Evolutionary conservation across 2,329 filamentous ascomycete species (phyloP).

Genomic region (Botryotinia globosa): DNA sequence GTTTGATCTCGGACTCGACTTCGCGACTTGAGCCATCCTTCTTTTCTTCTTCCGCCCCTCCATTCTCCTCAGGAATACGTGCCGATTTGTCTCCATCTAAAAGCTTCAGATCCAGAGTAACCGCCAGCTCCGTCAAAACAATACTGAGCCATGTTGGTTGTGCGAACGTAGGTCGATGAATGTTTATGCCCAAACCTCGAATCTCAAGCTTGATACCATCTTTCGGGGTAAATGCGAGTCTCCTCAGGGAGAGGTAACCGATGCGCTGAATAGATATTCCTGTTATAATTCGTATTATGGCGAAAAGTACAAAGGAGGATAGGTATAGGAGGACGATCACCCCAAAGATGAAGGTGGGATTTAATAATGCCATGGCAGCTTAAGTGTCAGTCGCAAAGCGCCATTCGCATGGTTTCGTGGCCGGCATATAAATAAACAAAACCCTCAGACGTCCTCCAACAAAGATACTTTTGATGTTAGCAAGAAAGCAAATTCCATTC

Average conservation of each 20-base stretch:
- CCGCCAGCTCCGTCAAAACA: constrained; percentile 77
- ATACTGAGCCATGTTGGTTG: constrained; percentile 96
- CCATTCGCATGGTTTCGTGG: constrained; percentile 14
- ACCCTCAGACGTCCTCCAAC: not conserved
- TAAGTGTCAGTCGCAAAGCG: constrained; percentile 16
- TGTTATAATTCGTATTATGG: constrained; percentile 85
- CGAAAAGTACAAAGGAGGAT: constrained; percentile 88
- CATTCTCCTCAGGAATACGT: constrained; percentile 29
- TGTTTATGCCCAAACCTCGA: constrained; percentile 77
- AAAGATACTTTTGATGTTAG: constrained; percentile 16
- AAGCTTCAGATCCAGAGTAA: constrained; percentile 75
- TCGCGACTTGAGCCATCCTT: constrained; percentile 26
- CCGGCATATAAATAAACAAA: constrained; percentile 2
- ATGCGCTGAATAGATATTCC: constrained; percentile 94
- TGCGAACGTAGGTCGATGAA: constrained; percentile 93
- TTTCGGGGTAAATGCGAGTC: constrained; percentile 83
- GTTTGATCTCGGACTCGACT: constrained; percentile 27
- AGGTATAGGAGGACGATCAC: constrained; percentile 84
- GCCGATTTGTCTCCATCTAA: constrained; percentile 49
- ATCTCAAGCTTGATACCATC: constrained; percentile 90
- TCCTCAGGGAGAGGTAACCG: constrained; percentile 86
- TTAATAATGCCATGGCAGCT: constrained; percentile 59
- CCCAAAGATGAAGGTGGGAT: constrained; percentile 81
- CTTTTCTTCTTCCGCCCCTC: constrained; percentile 32
- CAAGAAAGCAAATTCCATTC: constrained; percentile 16